Percentiles rank a stretch among this genome's conserved stretches.
phyloP scores from a whole-genome alignment of 2,329 filamentous ascomycete genomes.

The Hypoxylon sp. region DNA sequence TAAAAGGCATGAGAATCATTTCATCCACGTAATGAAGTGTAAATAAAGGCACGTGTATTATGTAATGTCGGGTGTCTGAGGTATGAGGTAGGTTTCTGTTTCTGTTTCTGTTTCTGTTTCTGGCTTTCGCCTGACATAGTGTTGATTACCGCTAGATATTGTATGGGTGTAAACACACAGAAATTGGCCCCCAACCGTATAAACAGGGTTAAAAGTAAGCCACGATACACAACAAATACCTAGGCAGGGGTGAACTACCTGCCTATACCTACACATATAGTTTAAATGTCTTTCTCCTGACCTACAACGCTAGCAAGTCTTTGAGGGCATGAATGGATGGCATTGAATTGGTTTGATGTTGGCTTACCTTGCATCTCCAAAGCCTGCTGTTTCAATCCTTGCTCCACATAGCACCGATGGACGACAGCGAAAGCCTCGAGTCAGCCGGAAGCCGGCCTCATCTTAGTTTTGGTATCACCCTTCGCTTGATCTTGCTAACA shows the following conservation, averaged over 20 bases:
- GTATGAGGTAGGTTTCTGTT: background rate
- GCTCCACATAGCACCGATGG: too few relatives aligned
- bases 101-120: too few relatives aligned
- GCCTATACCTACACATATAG: constrained; percentile 3
- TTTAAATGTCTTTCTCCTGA: constrained; percentile 14
- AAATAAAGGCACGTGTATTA: background rate
- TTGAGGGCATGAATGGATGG: constrained; percentile 4
- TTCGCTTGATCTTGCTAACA: constrained; percentile 7
- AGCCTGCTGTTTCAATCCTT: background rate
- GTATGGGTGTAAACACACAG: background rate
- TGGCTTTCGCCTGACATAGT: constrained; percentile 2
- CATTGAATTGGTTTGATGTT: constrained; percentile 13
- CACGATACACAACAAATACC: constrained; percentile 5
- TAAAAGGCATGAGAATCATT: background rate
- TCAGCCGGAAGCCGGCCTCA: background rate
- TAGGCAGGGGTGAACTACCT: background rate
- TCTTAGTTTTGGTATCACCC: constrained; percentile 3
- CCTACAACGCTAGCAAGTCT: constrained; percentile 3
- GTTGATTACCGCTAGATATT: constrained; percentile 8
- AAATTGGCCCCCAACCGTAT: constrained; percentile 19
- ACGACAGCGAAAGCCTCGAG: background rate
- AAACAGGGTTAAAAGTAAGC: constrained; percentile 8
- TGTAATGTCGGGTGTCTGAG: background rate
- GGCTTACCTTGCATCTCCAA: constrained; percentile 9
- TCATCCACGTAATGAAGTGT: background rate